phyloP scores from a whole-genome alignment of 495 filamentous ascomycete genomes.

The Penicillium ochrochloron region DNA sequence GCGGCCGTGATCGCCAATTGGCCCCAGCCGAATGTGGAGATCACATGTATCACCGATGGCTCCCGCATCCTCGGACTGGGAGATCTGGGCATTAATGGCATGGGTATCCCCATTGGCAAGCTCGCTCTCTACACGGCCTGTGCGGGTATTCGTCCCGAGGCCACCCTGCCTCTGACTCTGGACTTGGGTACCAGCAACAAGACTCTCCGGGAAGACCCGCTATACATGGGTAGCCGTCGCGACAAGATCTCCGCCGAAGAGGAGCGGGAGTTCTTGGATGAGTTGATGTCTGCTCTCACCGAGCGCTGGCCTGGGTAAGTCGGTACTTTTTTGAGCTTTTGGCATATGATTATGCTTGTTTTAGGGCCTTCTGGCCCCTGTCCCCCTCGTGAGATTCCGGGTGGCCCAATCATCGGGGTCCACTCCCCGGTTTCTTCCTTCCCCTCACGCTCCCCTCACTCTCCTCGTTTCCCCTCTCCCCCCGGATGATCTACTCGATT shows the following conservation, averaged over 20 bases:
- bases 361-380: not conserved
- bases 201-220: slow-evolving; percentile 82
- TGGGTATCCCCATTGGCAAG: slow-evolving; percentile 98
- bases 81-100: slow-evolving; percentile 95
- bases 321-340: not conserved
- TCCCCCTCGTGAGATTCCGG: slow-evolving; percentile 25
- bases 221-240: slow-evolving; percentile 88
- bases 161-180: slow-evolving; percentile 88
- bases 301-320: slow-evolving; percentile 82
- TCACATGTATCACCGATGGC: slow-evolving; percentile 96
- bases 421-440: slow-evolving; percentile 4
- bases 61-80: slow-evolving; percentile 95
- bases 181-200: slow-evolving; percentile 94
- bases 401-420: slow-evolving; percentile 13
- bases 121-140: slow-evolving; percentile 93
- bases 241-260: slow-evolving; percentile 80
- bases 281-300: slow-evolving; percentile 90
- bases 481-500: slow-evolving; percentile 14
- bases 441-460: slow-evolving; percentile 19
- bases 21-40: slow-evolving; percentile 86
- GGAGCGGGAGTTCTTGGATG: slow-evolving; percentile 93
- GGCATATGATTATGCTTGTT: slow-evolving; percentile 7
- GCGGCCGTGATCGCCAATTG: slow-evolving; percentile 84
- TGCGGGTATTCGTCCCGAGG: slow-evolving; percentile 90
- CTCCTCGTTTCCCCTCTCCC: not conserved